Conservation (phyloP, 1,284 basidiomycete species). For the Sporisorium scitamineum region DNA sequence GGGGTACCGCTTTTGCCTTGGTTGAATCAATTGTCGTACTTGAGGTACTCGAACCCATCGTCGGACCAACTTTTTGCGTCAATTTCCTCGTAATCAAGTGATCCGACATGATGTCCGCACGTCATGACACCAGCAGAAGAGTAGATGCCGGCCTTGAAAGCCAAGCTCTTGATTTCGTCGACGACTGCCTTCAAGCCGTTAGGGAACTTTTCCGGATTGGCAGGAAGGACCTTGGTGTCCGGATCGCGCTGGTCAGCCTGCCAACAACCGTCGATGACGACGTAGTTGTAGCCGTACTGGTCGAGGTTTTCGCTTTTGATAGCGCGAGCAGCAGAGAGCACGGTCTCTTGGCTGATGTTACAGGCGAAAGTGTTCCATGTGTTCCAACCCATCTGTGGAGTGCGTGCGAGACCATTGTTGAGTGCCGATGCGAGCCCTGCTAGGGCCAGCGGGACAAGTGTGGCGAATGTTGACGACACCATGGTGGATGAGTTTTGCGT, state of each 20-base stretch:
- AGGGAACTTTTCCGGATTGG: slow-evolving; percentile 72
- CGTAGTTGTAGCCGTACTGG: slow-evolving; percentile 47
- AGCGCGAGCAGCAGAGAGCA: slow-evolving; percentile 63
- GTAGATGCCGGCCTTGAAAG: slow-evolving; percentile 74
- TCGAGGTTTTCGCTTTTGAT: slow-evolving; percentile 65
- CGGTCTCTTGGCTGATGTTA: slow-evolving; percentile 56
- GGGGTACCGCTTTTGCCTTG: slow-evolving; percentile 19
- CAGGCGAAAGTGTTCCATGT: slow-evolving; percentile 69
- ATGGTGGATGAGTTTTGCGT: background rate
- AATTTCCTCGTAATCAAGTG: slow-evolving; percentile 72
- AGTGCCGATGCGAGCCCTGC: slow-evolving; percentile 12
- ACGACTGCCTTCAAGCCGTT: slow-evolving; percentile 72
- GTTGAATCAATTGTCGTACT: slow-evolving; percentile 70
- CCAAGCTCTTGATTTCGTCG: slow-evolving; percentile 71
- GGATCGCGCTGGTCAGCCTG: slow-evolving; percentile 69
- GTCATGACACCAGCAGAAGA: slow-evolving; percentile 71
- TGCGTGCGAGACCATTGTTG: slow-evolving; percentile 31
- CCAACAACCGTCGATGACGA: slow-evolving; percentile 69
- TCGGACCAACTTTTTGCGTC: slow-evolving; percentile 70
- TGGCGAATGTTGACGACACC: slow-evolving; percentile 14
- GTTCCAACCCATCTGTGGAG: slow-evolving; percentile 51
- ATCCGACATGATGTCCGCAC: slow-evolving; percentile 70
- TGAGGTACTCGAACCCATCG: slow-evolving; percentile 67
- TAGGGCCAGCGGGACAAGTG: slow-evolving; percentile 17
- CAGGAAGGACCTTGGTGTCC: slow-evolving; percentile 69